Conservation (phyloP, 192 early-diverging fungal genomes). For the Chytriomyces sp. region DNA sequence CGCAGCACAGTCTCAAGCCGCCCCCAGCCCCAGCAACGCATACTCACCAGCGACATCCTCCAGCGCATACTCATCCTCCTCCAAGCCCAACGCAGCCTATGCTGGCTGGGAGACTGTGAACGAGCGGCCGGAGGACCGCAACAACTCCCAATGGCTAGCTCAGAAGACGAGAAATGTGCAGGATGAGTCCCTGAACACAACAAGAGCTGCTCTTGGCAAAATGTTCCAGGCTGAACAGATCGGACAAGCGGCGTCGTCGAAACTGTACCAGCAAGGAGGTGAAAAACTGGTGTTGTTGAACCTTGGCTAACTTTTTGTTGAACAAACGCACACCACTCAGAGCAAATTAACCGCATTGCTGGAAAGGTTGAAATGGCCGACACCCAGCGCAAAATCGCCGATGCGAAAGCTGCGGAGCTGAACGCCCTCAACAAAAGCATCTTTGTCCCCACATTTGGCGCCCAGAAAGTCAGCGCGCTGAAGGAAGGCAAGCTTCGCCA, state of each 20-base stretch:
- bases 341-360: conserved; percentile 54
- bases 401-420: conserved; percentile 53
- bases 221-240: conserved; percentile 47
- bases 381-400: conserved; percentile 43
- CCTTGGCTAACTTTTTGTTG: neutral
- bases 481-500: conserved; percentile 43
- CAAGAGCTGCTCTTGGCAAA: conserved; percentile 48
- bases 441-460: conserved; percentile 56
- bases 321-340: conserved; percentile 13
- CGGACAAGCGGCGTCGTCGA: conserved; percentile 35
- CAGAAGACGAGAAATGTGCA: conserved; percentile 50
- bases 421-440: conserved; percentile 56
- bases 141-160: conserved; percentile 44
- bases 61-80: no score
- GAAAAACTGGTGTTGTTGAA: neutral
- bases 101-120: neutral
- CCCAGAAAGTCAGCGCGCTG: conserved; percentile 39
- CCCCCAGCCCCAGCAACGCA: neutral
- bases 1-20: neutral
- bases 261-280: conserved; percentile 49
- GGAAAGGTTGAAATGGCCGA: conserved; percentile 47
- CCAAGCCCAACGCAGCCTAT: neutral
- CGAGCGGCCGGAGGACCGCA: conserved; percentile 4
- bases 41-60: neutral
- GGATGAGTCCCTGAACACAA: conserved; percentile 49